Conservation (phyloP, 257 asterid genomes). For the Nicotiana undulata region DNA sequence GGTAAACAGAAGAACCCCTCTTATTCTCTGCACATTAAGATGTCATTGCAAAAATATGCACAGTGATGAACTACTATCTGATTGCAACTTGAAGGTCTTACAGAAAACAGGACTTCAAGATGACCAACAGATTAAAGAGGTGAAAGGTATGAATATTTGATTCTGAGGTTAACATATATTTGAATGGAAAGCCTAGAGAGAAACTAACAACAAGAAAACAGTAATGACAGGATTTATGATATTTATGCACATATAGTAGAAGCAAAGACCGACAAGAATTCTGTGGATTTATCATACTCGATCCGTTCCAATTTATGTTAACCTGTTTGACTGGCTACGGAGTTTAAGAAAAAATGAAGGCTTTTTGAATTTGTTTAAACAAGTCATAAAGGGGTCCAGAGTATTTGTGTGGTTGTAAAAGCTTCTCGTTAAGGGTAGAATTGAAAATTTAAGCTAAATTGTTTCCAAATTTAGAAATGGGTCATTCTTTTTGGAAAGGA, state of each 20-base stretch:
- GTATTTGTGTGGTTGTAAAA: too few species aligned
- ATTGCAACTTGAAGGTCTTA: conserved; percentile 41
- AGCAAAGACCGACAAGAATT: background rate
- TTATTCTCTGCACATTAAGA: background rate
- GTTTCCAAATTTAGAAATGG: too few species aligned
- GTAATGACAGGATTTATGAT: background rate
- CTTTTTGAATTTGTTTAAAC: too few species aligned
- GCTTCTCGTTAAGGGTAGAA: too few species aligned
- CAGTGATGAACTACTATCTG: conserved; percentile 9
- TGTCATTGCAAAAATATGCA: background rate
- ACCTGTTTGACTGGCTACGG: too few species aligned
- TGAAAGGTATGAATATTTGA: conserved; percentile 24
- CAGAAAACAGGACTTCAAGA: conserved; percentile 31
- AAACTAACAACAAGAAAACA: background rate
- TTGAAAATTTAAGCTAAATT: too few species aligned
- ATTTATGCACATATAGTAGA: background rate
- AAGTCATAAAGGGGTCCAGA: too few species aligned
- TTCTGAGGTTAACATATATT: background rate
- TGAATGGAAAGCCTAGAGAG: background rate
- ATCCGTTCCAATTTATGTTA: too few species aligned
- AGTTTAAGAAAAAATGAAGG: too few species aligned
- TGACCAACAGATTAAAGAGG: conserved; percentile 28
- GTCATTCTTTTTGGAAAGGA: too few species aligned
- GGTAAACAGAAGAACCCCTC: conserved; percentile 33
- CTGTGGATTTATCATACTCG: background rate